Evolutionary conservation across 1,139 yeast genomes (phyloP).

Genomic region (Debaryomyces fabryi): DNA sequence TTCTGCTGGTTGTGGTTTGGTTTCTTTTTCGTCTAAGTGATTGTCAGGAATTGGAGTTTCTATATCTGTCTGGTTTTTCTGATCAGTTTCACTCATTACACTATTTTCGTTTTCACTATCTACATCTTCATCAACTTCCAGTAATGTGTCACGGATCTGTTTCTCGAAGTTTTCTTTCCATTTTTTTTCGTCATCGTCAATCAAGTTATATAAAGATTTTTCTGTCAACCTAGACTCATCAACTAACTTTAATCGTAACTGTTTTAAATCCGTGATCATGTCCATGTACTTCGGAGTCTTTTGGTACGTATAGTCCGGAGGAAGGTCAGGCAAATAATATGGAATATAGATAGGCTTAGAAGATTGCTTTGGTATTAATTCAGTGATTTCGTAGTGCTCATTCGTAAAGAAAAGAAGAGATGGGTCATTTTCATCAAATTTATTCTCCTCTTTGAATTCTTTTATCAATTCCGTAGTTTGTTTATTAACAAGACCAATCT

Average conservation of each 20-base stretch:
- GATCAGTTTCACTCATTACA: constrained; percentile 26
- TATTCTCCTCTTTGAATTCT: constrained; percentile 7
- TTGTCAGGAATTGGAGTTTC: constrained; percentile 20
- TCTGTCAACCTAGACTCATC: constrained; percentile 83
- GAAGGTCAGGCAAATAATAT: constrained; percentile 77
- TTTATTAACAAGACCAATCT: constrained; percentile 11
- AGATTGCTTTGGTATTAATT: constrained; percentile 57
- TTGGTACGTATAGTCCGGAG: constrained; percentile 91
- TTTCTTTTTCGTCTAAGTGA: background rate
- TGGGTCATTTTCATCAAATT: constrained; percentile 28
- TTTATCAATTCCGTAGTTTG: constrained; percentile 10
- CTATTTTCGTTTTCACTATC: constrained; percentile 23
- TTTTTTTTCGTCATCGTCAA: constrained; percentile 44
- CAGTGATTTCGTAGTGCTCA: constrained; percentile 53
- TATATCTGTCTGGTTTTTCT: constrained; percentile 16
- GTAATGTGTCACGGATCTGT: constrained; percentile 18
- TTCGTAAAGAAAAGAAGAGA: constrained; percentile 45
- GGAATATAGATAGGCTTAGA: constrained; percentile 62
- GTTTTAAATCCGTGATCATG: constrained; percentile 70
- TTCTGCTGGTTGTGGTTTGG: constrained; percentile 16
- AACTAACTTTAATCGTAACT: constrained; percentile 68
- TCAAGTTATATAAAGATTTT: constrained; percentile 64
- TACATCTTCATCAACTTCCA: constrained; percentile 18
- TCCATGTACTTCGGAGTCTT: constrained; percentile 69
- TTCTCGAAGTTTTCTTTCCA: constrained; percentile 34